phyloP scores from a whole-genome alignment of 768 basidiomycete genomes.

The Heimioporus sp. region DNA sequence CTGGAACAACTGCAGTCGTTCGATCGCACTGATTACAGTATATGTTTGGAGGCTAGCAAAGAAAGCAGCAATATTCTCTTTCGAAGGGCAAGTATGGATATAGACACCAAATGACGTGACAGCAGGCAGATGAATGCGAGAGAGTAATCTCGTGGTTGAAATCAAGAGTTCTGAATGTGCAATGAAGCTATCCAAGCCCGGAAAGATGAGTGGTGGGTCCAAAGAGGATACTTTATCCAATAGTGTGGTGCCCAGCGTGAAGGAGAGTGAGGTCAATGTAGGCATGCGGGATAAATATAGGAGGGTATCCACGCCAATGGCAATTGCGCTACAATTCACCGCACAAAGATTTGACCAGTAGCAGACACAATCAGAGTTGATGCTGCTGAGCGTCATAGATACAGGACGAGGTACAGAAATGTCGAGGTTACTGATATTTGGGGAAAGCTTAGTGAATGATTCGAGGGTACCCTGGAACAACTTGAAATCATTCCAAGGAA shows the following conservation, averaged over 20 bases:
- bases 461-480: neutral
- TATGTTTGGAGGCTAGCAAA: neutral
- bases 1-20: neutral
- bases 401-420: neutral
- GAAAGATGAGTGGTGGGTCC: neutral
- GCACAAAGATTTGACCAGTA: constrained; percentile 2
- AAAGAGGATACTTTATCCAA: neutral
- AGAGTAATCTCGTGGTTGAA: neutral
- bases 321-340: neutral
- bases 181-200: neutral
- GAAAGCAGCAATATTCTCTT: neutral
- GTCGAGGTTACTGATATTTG: neutral
- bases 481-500: neutral
- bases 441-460: neutral
- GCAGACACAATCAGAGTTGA: neutral
- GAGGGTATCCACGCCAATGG: constrained; percentile 1
- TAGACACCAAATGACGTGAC: neutral
- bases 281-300: constrained; percentile 2
- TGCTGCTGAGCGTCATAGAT: neutral
- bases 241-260: neutral
- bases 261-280: neutral
- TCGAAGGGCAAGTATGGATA: neutral
- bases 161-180: neutral
- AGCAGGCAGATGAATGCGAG: neutral
- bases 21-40: neutral